Base-by-base conservation (phyloP, 305 asterid species). In the Solanum hybrid region DNA sequence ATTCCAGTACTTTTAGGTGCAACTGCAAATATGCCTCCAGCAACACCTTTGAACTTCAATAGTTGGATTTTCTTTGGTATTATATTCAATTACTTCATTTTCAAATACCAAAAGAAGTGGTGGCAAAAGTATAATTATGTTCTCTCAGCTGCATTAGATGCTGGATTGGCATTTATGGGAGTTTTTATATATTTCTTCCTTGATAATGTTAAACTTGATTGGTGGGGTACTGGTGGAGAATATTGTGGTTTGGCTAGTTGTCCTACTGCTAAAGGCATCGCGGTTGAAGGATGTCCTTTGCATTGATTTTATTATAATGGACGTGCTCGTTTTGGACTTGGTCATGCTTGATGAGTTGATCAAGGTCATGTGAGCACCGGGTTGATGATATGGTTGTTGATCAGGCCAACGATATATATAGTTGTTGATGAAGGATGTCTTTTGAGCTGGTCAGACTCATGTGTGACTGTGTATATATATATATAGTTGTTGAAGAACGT, bases 1-100 rank as follows among this genome's bases (percentile, higher is more conserved):
- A 93, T 97, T 6, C 99, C 99, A 0, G 97, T 97, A 3, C 95
- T 97, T 5, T 92, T 97, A 3, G 98, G 99, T 6, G 99, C 99
- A 28, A 95, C 99, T 3, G 95, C 95, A 1, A 29, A 2, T 7
- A 94, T 97, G 95, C 99, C 98, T 1, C 99, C 99, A 0, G 98
- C 98, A 3, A 37, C 96, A 4, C 73, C 99, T 1, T 51, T 97
- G 57, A 97, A 97, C 94, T 97, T 93, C 95, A 96, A 94, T 20
- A 84, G 95, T 4, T 97, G 99, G 99, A 94, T 96, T 34, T 6
- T 94, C 5, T 93, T 96, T 0, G 99, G 98, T 33, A 91, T 96
- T 0, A 34, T 97, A 0, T 96, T 95, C 95, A 95, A 96, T 90
- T 93, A 91, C 67, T 95, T 95, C 74, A 93, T 97, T 39, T 97